Evolutionary conservation across 73 alveolate species (phyloP).

Genomic region (Tetrahymena borealis): DNA sequence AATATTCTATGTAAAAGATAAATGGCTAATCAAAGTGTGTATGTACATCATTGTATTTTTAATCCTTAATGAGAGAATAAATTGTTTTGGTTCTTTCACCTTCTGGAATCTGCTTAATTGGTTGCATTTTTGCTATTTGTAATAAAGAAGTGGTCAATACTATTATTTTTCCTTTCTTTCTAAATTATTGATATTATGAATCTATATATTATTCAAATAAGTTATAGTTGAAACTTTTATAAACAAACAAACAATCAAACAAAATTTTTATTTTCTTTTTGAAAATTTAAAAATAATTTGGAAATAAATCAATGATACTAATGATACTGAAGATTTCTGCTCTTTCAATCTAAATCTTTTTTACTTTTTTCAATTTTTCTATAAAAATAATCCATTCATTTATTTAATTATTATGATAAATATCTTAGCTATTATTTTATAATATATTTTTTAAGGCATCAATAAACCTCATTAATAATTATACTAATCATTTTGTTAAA

Average conservation of each 20-base stretch:
- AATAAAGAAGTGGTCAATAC: slow-evolving; percentile 19
- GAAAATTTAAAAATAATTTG: slow-evolving; percentile 1
- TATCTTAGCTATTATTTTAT: no score
- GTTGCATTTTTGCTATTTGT: slow-evolving; percentile 16
- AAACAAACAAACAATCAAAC: not conserved
- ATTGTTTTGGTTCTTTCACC: slow-evolving; percentile 56
- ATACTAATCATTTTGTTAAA: no score
- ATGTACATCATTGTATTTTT: slow-evolving; percentile 40
- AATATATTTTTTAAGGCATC: no score
- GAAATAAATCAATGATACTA: slow-evolving; percentile 10
- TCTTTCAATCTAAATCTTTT: no score
- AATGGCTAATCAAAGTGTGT: not conserved
- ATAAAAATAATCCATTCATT: no score
- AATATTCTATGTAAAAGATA: not conserved
- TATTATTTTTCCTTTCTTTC: slow-evolving; percentile 6
- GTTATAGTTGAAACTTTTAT: not conserved
- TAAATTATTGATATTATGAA: no score
- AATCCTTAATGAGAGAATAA: slow-evolving; percentile 52
- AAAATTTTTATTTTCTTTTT: not conserved
- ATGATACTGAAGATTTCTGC: not conserved
- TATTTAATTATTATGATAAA: no score
- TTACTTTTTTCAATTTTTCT: no score
- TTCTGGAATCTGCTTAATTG: slow-evolving; percentile 40
- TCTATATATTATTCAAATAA: not conserved
- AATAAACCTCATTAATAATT: no score